phyloP scores from a whole-genome alignment of 1,284 basidiomycete genomes.

The Sporisorium sorghi region DNA sequence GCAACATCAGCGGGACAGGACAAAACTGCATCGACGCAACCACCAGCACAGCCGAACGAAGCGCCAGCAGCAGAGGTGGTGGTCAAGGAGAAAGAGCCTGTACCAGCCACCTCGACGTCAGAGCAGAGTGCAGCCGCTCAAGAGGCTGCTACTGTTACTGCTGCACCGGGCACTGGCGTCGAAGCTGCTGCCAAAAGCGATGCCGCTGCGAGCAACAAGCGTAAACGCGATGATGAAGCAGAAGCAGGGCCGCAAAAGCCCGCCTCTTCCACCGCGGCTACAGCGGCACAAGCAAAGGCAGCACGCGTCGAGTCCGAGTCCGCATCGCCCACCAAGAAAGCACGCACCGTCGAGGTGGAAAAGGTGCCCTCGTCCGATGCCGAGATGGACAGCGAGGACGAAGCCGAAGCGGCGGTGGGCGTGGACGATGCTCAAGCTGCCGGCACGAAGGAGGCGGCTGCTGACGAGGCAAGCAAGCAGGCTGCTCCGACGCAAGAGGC shows the following conservation, averaged over 20 bases:
- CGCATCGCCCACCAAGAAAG: conserved; percentile 30
- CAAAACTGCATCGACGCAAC: conserved; percentile 1
- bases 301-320: not conserved
- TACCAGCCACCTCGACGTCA: not conserved
- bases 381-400: conserved; percentile 45
- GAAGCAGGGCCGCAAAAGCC: conserved; percentile 2
- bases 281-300: not conserved
- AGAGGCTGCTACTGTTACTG: not conserved
- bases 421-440: conserved; percentile 10
- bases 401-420: conserved; percentile 38
- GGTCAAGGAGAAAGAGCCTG: conserved; percentile 33
- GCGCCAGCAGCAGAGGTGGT: conserved; percentile 43
- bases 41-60: conserved; percentile 5
- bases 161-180: not conserved
- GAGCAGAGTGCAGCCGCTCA: not conserved
- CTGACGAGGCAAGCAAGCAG: conserved; percentile 9
- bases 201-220: conserved; percentile 22
- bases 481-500: conserved; percentile 11
- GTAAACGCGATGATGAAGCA: conserved; percentile 29
- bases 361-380: conserved; percentile 24
- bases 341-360: conserved; percentile 12
- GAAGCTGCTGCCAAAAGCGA: not conserved
- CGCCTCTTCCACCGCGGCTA: not conserved
- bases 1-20: conserved; percentile 2
- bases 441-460: not conserved